Percentiles rank a stretch among this genome's conserved stretches.
Conservation (phyloP, 148 eudicot species). For the Persicaria tinctoria region DNA sequence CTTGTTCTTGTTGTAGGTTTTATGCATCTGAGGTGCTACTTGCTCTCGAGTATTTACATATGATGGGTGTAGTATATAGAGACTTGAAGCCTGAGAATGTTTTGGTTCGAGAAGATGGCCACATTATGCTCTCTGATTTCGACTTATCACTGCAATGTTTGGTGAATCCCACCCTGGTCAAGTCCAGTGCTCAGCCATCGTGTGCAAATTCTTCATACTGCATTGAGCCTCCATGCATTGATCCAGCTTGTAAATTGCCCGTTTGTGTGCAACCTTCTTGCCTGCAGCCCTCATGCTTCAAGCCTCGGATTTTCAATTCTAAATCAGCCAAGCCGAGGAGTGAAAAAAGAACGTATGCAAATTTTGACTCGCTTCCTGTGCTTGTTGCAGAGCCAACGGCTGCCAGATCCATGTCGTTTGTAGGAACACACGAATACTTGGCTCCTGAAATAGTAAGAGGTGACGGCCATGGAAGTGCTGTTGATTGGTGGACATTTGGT, state of each 20-base stretch:
- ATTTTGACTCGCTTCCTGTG: slow-evolving; percentile 46
- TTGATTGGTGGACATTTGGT: slow-evolving; percentile 93
- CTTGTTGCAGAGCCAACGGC: slow-evolving; percentile 68
- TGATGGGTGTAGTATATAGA: slow-evolving; percentile 85
- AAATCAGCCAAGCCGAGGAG: slow-evolving; percentile 31
- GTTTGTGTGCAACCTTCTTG: slow-evolving; percentile 62
- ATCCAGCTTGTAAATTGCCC: slow-evolving; percentile 53
- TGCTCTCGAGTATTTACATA: slow-evolving; percentile 75
- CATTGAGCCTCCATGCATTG: slow-evolving; percentile 55
- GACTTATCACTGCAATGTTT: slow-evolving; percentile 65
- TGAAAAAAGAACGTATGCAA: slow-evolving; percentile 19
- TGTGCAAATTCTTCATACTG: slow-evolving; percentile 52
- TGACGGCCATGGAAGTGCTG: slow-evolving; percentile 90
- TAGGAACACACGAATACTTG: slow-evolving; percentile 76
- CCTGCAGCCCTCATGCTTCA: slow-evolving; percentile 68
- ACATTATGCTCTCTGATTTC: slow-evolving; percentile 81
- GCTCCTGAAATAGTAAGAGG: slow-evolving; percentile 78
- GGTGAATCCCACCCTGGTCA: slow-evolving; percentile 60
- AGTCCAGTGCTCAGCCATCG: slow-evolving; percentile 31
- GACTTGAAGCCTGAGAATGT: slow-evolving; percentile 86
- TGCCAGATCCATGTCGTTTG: slow-evolving; percentile 81
- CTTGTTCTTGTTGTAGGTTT: slow-evolving; percentile 38
- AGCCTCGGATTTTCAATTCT: slow-evolving; percentile 44
- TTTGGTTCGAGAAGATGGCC: slow-evolving; percentile 79
- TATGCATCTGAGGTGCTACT: slow-evolving; percentile 84